Evolutionary conservation across 2,329 filamentous ascomycete genomes (phyloP).

Genomic region (Thelonectria rubi): DNA sequence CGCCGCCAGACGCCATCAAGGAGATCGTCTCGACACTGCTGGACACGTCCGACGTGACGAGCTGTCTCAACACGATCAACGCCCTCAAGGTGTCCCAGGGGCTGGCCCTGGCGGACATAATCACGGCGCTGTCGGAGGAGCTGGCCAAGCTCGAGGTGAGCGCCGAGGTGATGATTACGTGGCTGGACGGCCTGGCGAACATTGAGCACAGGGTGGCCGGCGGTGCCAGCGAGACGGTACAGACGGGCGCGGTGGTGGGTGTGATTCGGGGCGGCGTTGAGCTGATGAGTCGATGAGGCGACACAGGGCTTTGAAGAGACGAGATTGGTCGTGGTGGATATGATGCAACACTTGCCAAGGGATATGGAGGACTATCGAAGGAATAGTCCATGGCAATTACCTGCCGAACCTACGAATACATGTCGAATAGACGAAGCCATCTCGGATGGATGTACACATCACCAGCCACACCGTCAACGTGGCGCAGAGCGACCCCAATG

Average conservation of each 20-base stretch:
- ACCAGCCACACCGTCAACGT: slow-evolving; percentile 12
- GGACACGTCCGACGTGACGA: slow-evolving; percentile 85
- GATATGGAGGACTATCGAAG: no score
- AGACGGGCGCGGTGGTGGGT: slow-evolving; percentile 92
- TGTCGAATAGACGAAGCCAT: neutral
- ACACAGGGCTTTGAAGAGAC: no score
- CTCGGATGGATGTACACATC: neutral
- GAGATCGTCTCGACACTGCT: slow-evolving; percentile 87
- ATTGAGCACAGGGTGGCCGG: slow-evolving; percentile 92
- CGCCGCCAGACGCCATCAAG: slow-evolving; percentile 86
- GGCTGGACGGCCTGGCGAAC: slow-evolving; percentile 90
- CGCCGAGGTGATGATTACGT: slow-evolving; percentile 85
- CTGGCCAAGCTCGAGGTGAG: slow-evolving; percentile 84
- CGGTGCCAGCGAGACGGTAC: slow-evolving; percentile 85
- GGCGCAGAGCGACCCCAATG: slow-evolving; percentile 5
- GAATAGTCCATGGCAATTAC: no score
- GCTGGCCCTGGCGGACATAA: slow-evolving; percentile 90
- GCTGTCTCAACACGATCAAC: slow-evolving; percentile 88
- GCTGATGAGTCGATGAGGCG: slow-evolving; percentile 57
- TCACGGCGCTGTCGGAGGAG: slow-evolving; percentile 86
- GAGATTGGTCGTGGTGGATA: no score
- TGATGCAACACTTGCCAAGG: no score
- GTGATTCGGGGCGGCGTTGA: slow-evolving; percentile 89
- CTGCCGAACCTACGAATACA: neutral
- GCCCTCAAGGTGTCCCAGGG: slow-evolving; percentile 86